Base-by-base conservation (phyloP, 768 basidiomycete genomes). In the Hygrophoropsis aurantiaca region DNA sequence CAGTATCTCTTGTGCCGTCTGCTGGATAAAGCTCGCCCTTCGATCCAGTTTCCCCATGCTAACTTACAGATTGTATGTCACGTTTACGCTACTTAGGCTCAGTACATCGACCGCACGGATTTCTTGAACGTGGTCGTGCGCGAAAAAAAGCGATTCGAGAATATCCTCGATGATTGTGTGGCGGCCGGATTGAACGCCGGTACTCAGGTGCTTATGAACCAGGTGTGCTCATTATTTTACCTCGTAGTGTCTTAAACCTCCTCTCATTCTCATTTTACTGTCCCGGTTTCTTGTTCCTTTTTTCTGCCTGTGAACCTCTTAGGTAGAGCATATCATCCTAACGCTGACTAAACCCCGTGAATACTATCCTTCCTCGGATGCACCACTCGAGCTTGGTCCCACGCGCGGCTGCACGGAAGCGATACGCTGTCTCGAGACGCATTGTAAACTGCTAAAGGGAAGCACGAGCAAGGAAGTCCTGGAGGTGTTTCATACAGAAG, bases 401-500 rank as follows among this genome's bases (percentile, higher is more conserved):
- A 95, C 94, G 0, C 72, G 77, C 47, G 94, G 92, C 5, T 97
- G 95, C 60, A 77, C 65, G n/a, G 90, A 95, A 57, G 90, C 92
- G 1, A 92, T 97, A 54, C 79, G 77, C 48, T 97, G 92, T 60
- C 72, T 99, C 23, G 84, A 92, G 62, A 83, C 78, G 71, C 97
- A 99, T 65, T 95, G 94, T 60, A 87, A 86, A 54, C 74, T 98
- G 40, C 69, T 99, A 41, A 88, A 87, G 53, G 95, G 94, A 0
- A 97, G 90, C 53, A 95, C 95, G 40, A 94, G 87, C 61, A 89
- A 91, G 64, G 95, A 98, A 56, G 94, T 98, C 3, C 70, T 99
- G 26, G 97, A 98, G 60, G 95, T 99, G 3, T 98, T 99, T 66
- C 92, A 97, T 64, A 90, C 94, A 67, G 97, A 99, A 67, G 89